These are phyloP conservation scores for Vaccinium vitisidaea DNA, from an alignment of 148 eudicot genomes.

Conservation along the genomic window DNA sequence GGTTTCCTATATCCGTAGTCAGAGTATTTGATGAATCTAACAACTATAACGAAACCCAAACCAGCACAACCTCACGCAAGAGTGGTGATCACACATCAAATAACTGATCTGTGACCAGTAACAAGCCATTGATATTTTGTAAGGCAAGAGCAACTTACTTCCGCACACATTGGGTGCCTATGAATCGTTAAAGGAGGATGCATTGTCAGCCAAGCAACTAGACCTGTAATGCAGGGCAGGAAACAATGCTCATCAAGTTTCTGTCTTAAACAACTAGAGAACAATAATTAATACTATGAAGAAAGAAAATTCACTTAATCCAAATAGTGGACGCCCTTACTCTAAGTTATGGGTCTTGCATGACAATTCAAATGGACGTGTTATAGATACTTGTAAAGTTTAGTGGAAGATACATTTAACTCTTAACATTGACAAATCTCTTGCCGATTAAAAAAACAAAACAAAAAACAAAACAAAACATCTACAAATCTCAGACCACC, in stretches of 20 bases:
- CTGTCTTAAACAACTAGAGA: not conserved
- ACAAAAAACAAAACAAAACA: too few relatives aligned
- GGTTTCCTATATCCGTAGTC: not conserved
- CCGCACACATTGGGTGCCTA: conserved; percentile 3
- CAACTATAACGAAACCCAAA: not conserved
- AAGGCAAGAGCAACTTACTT: conserved; percentile 3
- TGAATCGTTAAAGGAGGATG: not conserved
- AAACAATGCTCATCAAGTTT: not conserved
- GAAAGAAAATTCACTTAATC: not conserved
- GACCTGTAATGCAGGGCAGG: not conserved
- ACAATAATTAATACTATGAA: not conserved
- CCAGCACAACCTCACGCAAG: not conserved
- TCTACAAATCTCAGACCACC: not conserved
- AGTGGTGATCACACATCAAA: not conserved
- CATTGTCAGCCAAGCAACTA: not conserved
- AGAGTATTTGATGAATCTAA: not conserved
- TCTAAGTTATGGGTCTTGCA: not conserved
- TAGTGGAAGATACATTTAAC: not conserved
- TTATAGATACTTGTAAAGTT: not conserved
- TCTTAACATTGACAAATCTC: not conserved
- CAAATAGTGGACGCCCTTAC: not conserved
- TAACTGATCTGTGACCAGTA: not conserved
- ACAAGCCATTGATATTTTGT: not conserved
- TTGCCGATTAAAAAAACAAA: too few relatives aligned
- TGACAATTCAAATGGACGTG: not conserved